Base-by-base conservation (phyloP, 805 yeast species). In the Candida nonsorbophila region DNA sequence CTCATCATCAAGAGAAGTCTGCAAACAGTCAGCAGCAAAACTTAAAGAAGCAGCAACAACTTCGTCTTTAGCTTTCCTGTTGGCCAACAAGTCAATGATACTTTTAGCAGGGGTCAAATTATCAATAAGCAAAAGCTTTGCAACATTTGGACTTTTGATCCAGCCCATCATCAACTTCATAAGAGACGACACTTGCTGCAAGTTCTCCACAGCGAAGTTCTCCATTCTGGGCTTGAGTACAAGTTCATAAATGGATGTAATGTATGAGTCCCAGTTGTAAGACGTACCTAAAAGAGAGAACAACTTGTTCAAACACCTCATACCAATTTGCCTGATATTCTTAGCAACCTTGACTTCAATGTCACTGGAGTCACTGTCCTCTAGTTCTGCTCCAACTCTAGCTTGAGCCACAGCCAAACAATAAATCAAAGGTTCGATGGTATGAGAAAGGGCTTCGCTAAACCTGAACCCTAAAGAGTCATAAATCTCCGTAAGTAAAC, bases 181-280 rank as follows among this genome's bases (percentile, higher is more conserved):
- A 24, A 90, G 50, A 0, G 94, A 71, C 0, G 97, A 86, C 1
- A 90, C 79, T 44, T 82, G 86, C 47, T 86, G 94, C 18, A 81
- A 61, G 50, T 90, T 92, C 44, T 83, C 95, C 22, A 59, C 69
- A 3, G 80, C 80, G 53, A 90, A 90, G 8, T 68, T 61, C 1
- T 37, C 62, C 42, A 92, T 62, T 45, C 94, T 72, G 6, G 94
- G 87, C 13, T 51, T 44, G 9, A 90, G 60, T 14, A 86, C 62
- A 14, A 60, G 48, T 3, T 54, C 49, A 45, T 72, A 81, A 8
- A 92, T 71, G 2, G 54, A 42, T 9, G 60, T 58, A 12, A 73
- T 65, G 38, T 68, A 68, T 5, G 46, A 37, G 5, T 36, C 44
- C 95, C 96, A 87, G 20, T 71, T 53, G 30, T 64, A 66, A 2